Evolutionary conservation across 805 yeast genomes (phyloP).

Genomic region (Nakazawaea ambrosiae): DNA sequence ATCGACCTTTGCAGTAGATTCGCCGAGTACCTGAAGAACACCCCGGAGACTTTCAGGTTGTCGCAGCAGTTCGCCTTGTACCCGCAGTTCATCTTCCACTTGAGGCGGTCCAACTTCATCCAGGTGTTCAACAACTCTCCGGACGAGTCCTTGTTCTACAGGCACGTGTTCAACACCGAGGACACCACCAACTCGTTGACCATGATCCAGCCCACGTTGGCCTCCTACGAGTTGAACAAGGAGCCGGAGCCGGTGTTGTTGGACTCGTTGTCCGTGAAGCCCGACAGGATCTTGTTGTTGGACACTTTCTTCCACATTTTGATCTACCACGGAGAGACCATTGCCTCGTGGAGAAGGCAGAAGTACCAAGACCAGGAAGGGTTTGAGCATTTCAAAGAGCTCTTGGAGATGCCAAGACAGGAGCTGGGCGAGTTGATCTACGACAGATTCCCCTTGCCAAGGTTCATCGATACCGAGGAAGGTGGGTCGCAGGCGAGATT

Average conservation of each 20-base stretch:
- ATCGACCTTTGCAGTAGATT: slow-evolving; percentile 40
- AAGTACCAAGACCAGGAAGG: slow-evolving; percentile 58
- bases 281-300: slow-evolving; percentile 47
- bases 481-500: slow-evolving; percentile 75
- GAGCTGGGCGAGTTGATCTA: slow-evolving; percentile 60
- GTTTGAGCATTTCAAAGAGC: slow-evolving; percentile 50
- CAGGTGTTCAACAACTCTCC: slow-evolving; percentile 67
- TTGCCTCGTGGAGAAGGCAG: slow-evolving; percentile 61
- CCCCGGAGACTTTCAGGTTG: slow-evolving; percentile 41
- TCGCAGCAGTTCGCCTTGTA: slow-evolving; percentile 43
- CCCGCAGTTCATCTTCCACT: slow-evolving; percentile 63
- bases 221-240: slow-evolving; percentile 46
- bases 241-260: slow-evolving; percentile 60
- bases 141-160: slow-evolving; percentile 60
- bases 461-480: slow-evolving; percentile 68
- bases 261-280: slow-evolving; percentile 56
- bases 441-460: slow-evolving; percentile 65
- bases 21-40: slow-evolving; percentile 40
- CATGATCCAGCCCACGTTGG: slow-evolving; percentile 66
- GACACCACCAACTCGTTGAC: slow-evolving; percentile 53
- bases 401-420: slow-evolving; percentile 52
- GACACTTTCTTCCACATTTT: slow-evolving; percentile 67
- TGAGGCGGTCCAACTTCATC: slow-evolving; percentile 58
- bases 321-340: slow-evolving; percentile 58
- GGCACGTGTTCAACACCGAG: slow-evolving; percentile 57